Conservation (phyloP, 805 yeast species). For the Teunomyces barrocoloradensis region DNA sequence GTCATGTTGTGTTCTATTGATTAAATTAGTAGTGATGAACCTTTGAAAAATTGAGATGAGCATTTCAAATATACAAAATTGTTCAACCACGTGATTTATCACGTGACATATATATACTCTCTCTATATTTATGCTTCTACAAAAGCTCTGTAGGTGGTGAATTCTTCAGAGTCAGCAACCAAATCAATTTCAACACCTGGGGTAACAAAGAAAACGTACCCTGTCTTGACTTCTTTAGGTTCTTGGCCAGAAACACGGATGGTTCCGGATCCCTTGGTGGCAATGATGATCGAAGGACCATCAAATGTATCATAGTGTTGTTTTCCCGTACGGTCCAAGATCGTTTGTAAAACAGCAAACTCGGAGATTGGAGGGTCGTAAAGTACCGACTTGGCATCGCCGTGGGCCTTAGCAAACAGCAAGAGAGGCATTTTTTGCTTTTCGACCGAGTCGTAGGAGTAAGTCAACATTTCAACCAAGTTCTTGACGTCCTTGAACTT, state of each 20-base stretch:
- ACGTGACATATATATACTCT: background rate
- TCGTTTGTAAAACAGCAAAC: conserved; percentile 87
- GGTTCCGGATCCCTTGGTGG: conserved; percentile 77
- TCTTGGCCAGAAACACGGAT: conserved; percentile 42
- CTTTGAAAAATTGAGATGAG: background rate
- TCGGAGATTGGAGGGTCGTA: conserved; percentile 97
- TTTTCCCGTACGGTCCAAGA: conserved; percentile 51
- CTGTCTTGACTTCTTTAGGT: conserved; percentile 53
- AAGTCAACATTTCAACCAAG: conserved; percentile 87
- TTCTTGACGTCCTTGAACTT: conserved; percentile 94
- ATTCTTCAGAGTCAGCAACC: conserved; percentile 47
- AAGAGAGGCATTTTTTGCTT: conserved; percentile 86
- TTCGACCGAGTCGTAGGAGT: conserved; percentile 82
- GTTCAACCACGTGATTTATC: background rate
- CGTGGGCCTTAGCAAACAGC: conserved; percentile 56
- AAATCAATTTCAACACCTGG: conserved; percentile 70
- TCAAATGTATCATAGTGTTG: conserved; percentile 60
- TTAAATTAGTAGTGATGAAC: background rate
- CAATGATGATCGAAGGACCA: conserved; percentile 87
- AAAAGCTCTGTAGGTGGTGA: conserved; percentile 88
- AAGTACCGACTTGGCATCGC: conserved; percentile 63
- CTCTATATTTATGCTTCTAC: conserved; percentile 55
- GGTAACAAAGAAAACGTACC: conserved; percentile 81
- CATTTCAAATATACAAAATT: background rate
- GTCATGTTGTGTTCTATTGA: conserved; percentile 38